These are phyloP conservation scores for Talaromyces sp. DNA, from an alignment of 2,329 filamentous ascomycete species.

Conservation along the genomic window DNA sequence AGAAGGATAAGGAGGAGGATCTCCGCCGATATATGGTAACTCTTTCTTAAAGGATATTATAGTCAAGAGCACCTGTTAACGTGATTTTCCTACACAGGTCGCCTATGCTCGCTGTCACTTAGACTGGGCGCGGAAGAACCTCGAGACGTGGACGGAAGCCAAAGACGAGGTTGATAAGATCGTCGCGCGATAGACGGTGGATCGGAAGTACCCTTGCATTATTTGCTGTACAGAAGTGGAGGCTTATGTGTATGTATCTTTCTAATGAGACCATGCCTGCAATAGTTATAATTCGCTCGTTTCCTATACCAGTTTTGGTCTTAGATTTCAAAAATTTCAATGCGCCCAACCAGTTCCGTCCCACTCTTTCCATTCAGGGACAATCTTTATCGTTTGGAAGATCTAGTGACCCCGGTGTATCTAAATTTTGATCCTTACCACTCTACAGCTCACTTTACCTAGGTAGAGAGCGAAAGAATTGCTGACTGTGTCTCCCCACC, in stretches of 20 bases:
- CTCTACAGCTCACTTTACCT: neutral
- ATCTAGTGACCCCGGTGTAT: neutral
- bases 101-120: constrained; percentile 90
- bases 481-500: neutral
- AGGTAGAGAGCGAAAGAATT: neutral
- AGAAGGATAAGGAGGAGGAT: constrained; percentile 93
- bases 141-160: constrained; percentile 90
- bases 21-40: constrained; percentile 92
- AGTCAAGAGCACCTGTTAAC: neutral
- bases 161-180: constrained; percentile 86
- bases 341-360: neutral
- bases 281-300: neutral
- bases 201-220: neutral
- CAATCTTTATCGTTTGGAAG: neutral
- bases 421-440: neutral
- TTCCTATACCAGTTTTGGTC: neutral
- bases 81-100: constrained; percentile 55
- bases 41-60: constrained; percentile 17
- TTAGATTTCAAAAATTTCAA: neutral
- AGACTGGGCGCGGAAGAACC: constrained; percentile 88
- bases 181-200: constrained; percentile 40
- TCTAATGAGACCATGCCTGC: constrained; percentile 11
- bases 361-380: neutral
- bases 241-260: constrained; percentile 10
- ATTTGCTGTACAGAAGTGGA: constrained; percentile 9